Base-by-base conservation (phyloP, 805 yeast species). In the Vanderwaltozyma tropicalis region DNA sequence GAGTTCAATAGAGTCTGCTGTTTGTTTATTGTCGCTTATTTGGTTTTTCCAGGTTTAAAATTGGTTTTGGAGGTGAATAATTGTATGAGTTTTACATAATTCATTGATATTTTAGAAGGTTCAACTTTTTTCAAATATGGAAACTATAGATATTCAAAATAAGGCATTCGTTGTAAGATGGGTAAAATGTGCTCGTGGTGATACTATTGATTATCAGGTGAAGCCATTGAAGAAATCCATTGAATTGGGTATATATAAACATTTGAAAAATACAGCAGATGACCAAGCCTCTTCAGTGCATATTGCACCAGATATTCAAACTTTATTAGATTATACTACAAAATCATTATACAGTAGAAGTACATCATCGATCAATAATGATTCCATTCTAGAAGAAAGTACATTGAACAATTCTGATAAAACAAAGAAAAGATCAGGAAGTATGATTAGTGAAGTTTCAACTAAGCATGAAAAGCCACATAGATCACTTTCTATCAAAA, bases 131-230 rank as follows among this genome's bases (percentile, higher is more conserved):
- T n/a, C n/a, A 8, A n/a, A 5, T 27, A 84, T 87, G 96, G 97
- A 89, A 61, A 78, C 87, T 2, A 72, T 92, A 34, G 96, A 89
- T 60, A 76, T 92, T 18, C 94, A 88, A 50, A 78, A 94, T 35
- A 82, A 85, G 58, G 81, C 92, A 40, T 89, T 84, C 52, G 75
- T 87, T 44, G 83, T 88, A 52, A 85, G 89, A 49, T 92, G 97
- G 97, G 77, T 88, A 38, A 73, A 77, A 44, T 82, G 83, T 6
- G 80, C 83, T 0, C 80, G 75, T 28, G 72, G 76, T 41, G 71
- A 79, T 22, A 57, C 68, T 15, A 72, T 89, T 31, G 73, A 73
- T 43, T 89, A 92, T 82, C 88, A 81, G 53, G 69, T 87, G 37
- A 80, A 78, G 50, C 96, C 97, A 1, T 57, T 80, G 44, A 79